phyloP scores from a whole-genome alignment of 306 rosid genomes.

The Begonia loranthoides region DNA sequence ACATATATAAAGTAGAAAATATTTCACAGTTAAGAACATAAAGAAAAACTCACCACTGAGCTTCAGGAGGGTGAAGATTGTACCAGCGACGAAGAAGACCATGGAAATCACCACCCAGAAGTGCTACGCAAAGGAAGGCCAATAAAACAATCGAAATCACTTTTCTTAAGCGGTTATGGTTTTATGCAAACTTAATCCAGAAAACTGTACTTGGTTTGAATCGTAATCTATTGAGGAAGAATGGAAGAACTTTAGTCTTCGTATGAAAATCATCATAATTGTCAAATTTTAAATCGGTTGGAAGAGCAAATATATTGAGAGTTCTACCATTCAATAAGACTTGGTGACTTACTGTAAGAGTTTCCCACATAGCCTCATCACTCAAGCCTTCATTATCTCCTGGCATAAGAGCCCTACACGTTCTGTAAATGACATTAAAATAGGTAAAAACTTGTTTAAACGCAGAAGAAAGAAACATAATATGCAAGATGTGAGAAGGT shows the following conservation, averaged over 20 bases:
- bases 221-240: too few relatives aligned
- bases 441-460: neutral
- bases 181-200: too few relatives aligned
- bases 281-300: too few relatives aligned
- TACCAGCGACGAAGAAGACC: constrained; percentile 94
- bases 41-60: constrained; percentile 45
- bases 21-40: constrained; percentile 1
- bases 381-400: constrained; percentile 88
- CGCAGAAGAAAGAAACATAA: too few relatives aligned
- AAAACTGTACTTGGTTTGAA: too few relatives aligned
- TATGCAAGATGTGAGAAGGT: too few relatives aligned
- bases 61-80: constrained; percentile 81
- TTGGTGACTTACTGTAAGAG: constrained; percentile 67
- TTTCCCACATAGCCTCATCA: constrained; percentile 91
- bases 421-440: constrained; percentile 35
- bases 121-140: constrained; percentile 40
- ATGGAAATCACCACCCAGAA: constrained; percentile 98
- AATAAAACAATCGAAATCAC: too few relatives aligned
- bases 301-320: constrained; percentile 2
- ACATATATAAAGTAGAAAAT: constrained; percentile 1
- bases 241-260: too few relatives aligned
- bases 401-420: constrained; percentile 94
- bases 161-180: too few relatives aligned
- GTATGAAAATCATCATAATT: too few relatives aligned
- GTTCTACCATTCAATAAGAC: constrained; percentile 2